These are phyloP conservation scores for Botrytis fragariae DNA, from an alignment of 2,329 filamentous ascomycete genomes.

Conservation along the genomic window DNA sequence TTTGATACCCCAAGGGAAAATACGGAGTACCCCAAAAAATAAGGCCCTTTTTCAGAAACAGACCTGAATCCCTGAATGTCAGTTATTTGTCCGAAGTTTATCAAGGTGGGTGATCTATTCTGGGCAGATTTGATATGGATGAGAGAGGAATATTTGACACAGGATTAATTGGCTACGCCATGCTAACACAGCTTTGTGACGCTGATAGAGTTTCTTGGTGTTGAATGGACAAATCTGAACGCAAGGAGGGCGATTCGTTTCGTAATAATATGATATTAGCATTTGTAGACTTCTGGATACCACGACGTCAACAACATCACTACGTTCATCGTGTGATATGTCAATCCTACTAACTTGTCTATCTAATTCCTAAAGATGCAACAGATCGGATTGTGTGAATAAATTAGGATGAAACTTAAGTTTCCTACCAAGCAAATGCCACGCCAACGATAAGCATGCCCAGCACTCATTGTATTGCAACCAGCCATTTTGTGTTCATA, in stretches of 20 bases:
- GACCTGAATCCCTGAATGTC: background rate
- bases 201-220: background rate
- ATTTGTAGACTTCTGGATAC: background rate
- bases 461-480: background rate
- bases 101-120: background rate
- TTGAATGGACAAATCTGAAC: background rate
- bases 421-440: background rate
- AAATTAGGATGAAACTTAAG: background rate
- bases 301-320: background rate
- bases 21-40: conserved; percentile 13
- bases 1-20: conserved; percentile 10
- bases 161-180: background rate
- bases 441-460: conserved; percentile 5
- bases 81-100: conserved; percentile 14
- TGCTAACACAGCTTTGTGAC: background rate
- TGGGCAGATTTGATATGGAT: background rate
- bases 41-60: conserved; percentile 11
- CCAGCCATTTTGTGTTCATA: background rate
- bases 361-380: background rate
- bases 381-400: background rate
- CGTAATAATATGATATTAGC: background rate
- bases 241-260: background rate
- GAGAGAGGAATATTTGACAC: background rate
- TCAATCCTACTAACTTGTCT: background rate
- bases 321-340: background rate